Conservation (phyloP, 768 basidiomycete genomes). For the Boletus insuetus region DNA sequence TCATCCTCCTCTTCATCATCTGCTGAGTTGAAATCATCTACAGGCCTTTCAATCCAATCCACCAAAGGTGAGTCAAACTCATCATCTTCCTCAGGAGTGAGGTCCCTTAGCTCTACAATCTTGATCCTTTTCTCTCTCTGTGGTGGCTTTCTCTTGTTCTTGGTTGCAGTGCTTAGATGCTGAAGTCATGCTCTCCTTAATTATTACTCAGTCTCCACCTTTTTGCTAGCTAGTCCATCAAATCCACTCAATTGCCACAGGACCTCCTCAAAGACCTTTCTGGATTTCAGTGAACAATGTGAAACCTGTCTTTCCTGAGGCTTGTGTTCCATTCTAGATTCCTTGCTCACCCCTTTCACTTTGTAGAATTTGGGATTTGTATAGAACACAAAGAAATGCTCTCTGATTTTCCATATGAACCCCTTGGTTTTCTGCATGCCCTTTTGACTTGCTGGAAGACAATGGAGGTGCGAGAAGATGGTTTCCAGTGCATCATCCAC, state of each 20-base stretch:
- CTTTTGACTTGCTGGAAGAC: constrained; percentile 8
- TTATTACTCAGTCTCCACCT: neutral
- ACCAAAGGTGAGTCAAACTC: neutral
- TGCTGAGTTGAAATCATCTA: too few relatives aligned
- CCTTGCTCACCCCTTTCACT: neutral
- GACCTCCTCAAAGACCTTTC: neutral
- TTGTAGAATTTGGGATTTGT: constrained; percentile 9
- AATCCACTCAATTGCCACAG: neutral
- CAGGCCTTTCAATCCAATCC: too few relatives aligned
- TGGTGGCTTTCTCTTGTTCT: constrained; percentile 1
- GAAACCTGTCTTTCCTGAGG: too few relatives aligned
- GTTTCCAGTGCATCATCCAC: neutral
- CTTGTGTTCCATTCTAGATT: neutral
- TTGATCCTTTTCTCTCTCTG: neutral
- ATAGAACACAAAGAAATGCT: neutral
- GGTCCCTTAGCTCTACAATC: neutral
- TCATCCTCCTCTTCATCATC: too few relatives aligned
- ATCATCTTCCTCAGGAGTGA: neutral
- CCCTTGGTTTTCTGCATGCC: constrained; percentile 4
- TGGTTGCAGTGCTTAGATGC: neutral
- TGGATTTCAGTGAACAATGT: neutral
- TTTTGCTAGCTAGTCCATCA: neutral
- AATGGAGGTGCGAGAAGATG: constrained; percentile 2
- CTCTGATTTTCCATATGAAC: neutral
- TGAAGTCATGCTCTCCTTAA: neutral